Percentiles rank a stretch among this genome's conserved stretches.
phyloP scores from a whole-genome alignment of 345 rosid genomes.

The Lepidium africanum region DNA sequence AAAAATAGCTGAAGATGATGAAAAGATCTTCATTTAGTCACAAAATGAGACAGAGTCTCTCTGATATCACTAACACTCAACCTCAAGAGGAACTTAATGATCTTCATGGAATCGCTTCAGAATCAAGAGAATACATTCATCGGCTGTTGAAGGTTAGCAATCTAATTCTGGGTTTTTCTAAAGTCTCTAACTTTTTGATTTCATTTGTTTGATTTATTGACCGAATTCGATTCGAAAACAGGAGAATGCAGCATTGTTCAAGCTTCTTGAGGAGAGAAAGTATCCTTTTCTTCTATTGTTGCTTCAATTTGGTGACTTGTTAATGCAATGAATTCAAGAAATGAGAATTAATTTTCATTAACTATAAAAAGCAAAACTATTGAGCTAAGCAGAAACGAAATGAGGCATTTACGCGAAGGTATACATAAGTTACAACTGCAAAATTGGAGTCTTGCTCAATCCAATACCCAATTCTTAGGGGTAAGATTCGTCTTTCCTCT shows the following conservation, averaged over 20 bases:
- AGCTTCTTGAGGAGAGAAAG: conserved; percentile 64
- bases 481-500: background rate
- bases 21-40: conserved; percentile 47
- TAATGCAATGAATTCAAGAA: background rate
- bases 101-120: conserved; percentile 13
- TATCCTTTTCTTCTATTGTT: conserved; percentile 39
- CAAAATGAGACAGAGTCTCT: conserved; percentile 43
- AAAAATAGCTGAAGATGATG: conserved; percentile 19
- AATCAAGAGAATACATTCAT: conserved; percentile 26
- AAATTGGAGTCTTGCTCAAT: conserved; percentile 20
- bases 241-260: conserved; percentile 58
- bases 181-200: background rate
- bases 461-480: conserved; percentile 9
- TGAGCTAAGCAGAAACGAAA: conserved; percentile 3
- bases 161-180: background rate
- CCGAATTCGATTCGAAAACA: conserved; percentile 5
- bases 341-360: background rate
- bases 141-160: conserved; percentile 33
- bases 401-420: conserved; percentile 11
- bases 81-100: conserved; percentile 30
- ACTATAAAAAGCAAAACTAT: conserved; percentile 13
- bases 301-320: background rate
- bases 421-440: conserved; percentile 11
- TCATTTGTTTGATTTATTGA: background rate
- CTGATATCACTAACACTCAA: conserved; percentile 61